Evolutionary conservation across 2,329 filamentous ascomycete genomes (phyloP).

Genomic region (Monilinia vaccinii-corymbosi): DNA sequence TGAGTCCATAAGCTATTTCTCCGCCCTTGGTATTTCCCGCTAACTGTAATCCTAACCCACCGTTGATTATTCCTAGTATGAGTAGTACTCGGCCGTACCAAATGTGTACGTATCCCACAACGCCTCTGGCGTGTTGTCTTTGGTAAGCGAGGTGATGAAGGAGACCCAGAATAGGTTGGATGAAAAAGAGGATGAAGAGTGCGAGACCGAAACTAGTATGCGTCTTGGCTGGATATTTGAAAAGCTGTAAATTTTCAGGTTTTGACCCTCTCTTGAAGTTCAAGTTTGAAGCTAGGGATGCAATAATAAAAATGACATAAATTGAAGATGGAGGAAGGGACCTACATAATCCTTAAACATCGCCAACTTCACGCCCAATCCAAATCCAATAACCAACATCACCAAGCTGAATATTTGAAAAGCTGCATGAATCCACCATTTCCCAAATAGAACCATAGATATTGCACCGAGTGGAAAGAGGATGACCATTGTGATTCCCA

Average conservation of each 20-base stretch:
- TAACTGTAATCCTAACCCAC: conserved; percentile 50
- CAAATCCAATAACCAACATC: conserved; percentile 54
- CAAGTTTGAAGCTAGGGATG: background rate
- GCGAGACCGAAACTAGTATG: conserved; percentile 50
- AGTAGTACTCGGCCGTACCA: conserved; percentile 54
- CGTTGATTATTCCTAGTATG: conserved; percentile 51
- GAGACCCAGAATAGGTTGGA: conserved; percentile 50
- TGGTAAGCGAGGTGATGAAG: conserved; percentile 48
- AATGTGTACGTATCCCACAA: conserved; percentile 48
- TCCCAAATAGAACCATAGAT: conserved; percentile 49
- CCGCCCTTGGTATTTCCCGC: conserved; percentile 34
- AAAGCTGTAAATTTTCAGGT: conserved; percentile 30
- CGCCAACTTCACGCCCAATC: conserved; percentile 44
- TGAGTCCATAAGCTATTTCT: conserved; percentile 45
- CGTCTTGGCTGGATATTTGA: conserved; percentile 33
- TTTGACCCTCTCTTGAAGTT: background rate
- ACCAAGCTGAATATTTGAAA: conserved; percentile 47
- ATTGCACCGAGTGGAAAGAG: conserved; percentile 52
- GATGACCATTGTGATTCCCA: conserved; percentile 49
- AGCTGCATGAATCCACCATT: conserved; percentile 40
- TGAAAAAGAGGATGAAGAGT: conserved; percentile 42
- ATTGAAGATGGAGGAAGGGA: conserved; percentile 30
- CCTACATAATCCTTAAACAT: conserved; percentile 31
- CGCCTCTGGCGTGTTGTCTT: conserved; percentile 34
- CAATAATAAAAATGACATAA: background rate